phyloP scores from a whole-genome alignment of 2,329 filamentous ascomycete species.

The Sclerotinia minor region DNA sequence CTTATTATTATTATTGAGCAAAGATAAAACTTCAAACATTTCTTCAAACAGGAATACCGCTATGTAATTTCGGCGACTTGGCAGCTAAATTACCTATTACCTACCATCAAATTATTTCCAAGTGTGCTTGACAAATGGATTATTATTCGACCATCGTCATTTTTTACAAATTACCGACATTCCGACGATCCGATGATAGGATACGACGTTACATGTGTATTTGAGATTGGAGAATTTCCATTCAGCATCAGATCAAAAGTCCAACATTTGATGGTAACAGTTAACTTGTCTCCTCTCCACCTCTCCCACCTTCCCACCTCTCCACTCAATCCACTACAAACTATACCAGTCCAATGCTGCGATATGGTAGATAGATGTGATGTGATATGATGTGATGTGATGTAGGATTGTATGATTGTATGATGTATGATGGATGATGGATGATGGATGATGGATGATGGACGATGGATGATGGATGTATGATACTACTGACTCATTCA shows the following conservation, averaged over 20 bases:
- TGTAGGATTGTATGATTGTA: background rate
- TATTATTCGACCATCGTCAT: background rate
- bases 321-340: conserved; percentile 3
- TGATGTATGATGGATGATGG: background rate
- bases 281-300: background rate
- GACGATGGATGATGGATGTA: no score
- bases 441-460: background rate
- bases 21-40: background rate
- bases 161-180: background rate
- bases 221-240: background rate
- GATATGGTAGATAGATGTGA: conserved; percentile 7
- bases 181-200: conserved; percentile 7
- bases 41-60: background rate
- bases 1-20: no score
- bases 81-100: background rate
- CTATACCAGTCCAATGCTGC: background rate
- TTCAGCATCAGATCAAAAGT: background rate
- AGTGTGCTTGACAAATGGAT: background rate
- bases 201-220: conserved; percentile 26
- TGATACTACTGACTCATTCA: background rate
- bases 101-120: background rate
- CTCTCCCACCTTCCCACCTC: background rate
- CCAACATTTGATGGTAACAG: background rate
- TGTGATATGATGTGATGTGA: background rate
- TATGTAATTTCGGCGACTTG: background rate